Evolutionary conservation across 495 filamentous ascomycete genomes (phyloP).

Genomic region (Neurospora hispaniola): DNA sequence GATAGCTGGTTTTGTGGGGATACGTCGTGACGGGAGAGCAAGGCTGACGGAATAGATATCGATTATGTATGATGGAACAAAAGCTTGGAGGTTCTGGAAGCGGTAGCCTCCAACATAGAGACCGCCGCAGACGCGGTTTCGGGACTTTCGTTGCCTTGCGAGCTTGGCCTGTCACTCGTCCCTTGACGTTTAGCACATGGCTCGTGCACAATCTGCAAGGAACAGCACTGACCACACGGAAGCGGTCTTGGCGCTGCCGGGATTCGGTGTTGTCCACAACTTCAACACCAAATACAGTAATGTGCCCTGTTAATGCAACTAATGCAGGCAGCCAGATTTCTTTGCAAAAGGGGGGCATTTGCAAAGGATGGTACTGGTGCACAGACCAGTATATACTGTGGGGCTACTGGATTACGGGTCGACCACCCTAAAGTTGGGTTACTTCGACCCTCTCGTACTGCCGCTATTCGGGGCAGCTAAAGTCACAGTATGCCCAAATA

Average conservation of each 20-base stretch:
- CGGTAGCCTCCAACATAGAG: neutral
- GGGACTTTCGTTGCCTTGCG: neutral
- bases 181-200: neutral
- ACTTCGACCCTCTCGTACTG: too few species aligned
- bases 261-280: neutral
- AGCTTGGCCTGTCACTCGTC: neutral
- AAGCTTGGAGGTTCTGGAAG: neutral
- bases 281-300: neutral
- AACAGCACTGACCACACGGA: neutral
- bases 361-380: too few species aligned
- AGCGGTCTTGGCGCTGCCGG: neutral
- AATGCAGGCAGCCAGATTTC: too few species aligned
- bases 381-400: too few species aligned
- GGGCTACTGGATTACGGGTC: too few species aligned
- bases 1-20: neutral
- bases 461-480: too few species aligned
- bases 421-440: too few species aligned
- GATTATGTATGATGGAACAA: neutral
- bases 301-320: too few species aligned
- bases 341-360: too few species aligned
- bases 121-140: neutral
- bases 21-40: neutral
- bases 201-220: neutral
- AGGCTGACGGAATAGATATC: neutral
- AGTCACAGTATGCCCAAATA: too few species aligned